Conservation (phyloP, 371 early-diverging fungal genomes). For the Thermomucor indicae-seudaticae region DNA sequence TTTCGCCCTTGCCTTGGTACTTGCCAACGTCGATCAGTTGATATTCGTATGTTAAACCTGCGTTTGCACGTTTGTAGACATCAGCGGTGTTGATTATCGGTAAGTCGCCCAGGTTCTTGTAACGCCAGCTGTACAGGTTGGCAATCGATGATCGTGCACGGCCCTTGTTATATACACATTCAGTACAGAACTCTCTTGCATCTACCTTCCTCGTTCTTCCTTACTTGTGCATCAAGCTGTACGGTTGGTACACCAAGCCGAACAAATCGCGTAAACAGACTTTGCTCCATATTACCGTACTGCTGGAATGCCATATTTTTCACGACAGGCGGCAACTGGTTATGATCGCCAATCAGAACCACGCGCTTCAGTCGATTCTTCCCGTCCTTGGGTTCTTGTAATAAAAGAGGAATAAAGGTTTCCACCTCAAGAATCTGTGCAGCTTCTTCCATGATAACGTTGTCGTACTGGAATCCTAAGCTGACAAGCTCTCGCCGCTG, state of each 20-base stretch:
- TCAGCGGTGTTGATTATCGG: conserved; percentile 30
- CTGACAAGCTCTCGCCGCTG: conserved; percentile 75
- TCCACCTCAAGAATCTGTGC: conserved; percentile 97
- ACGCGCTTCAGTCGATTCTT: conserved; percentile 76
- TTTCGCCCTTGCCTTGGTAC: conserved; percentile 78
- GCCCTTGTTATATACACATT: conserved; percentile 56
- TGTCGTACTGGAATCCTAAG: conserved; percentile 91
- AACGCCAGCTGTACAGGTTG: conserved; percentile 80
- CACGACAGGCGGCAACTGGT: conserved; percentile 94
- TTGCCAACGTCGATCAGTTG: conserved; percentile 84
- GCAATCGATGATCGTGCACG: conserved; percentile 80
- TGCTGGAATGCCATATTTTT: conserved; percentile 78
- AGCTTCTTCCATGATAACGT: conserved; percentile 96
- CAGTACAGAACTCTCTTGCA: too few relatives aligned
- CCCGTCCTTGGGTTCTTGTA: conserved; percentile 70
- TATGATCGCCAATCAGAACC: conserved; percentile 96
- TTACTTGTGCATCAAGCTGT: conserved; percentile 75
- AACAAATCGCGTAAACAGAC: conserved; percentile 86
- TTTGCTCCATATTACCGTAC: conserved; percentile 89
- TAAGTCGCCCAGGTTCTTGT: conserved; percentile 64
- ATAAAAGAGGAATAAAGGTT: conserved; percentile 86
- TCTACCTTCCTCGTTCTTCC: not conserved
- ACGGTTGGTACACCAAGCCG: conserved; percentile 86
- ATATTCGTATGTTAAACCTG: conserved; percentile 80
- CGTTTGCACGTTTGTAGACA: conserved; percentile 63